A percentile compares a stretch with the other conserved stretches of the same genome.
Evolutionary conservation across 192 early-diverging fungal species (phyloP).

Genomic region (Helicostylum pulchrum): DNA sequence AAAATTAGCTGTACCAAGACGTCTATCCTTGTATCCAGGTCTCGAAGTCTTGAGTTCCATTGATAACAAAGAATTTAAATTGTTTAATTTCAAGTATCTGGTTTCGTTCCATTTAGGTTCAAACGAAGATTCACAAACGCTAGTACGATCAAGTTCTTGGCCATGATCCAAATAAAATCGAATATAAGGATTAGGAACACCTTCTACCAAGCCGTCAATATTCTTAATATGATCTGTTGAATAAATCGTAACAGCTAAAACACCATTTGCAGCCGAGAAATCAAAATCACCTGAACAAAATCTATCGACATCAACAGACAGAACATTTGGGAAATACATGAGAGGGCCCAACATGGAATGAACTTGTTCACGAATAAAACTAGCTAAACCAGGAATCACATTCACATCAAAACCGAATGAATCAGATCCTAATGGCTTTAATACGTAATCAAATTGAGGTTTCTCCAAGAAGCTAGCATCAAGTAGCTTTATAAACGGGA

Average conservation of each 20-base stretch:
- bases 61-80: slow-evolving; percentile 17
- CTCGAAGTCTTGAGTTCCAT: slow-evolving; percentile 23
- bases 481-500: slow-evolving; percentile 68
- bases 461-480: slow-evolving; percentile 70
- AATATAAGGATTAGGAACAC: slow-evolving; percentile 24
- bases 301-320: slow-evolving; percentile 30
- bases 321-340: slow-evolving; percentile 37
- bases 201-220: slow-evolving; percentile 5
- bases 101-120: slow-evolving; percentile 35
- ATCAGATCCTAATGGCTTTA: slow-evolving; percentile 70
- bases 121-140: slow-evolving; percentile 11
- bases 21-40: slow-evolving; percentile 25
- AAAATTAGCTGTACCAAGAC: slow-evolving; percentile 23
- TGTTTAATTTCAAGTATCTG: slow-evolving; percentile 28
- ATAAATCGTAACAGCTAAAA: slow-evolving; percentile 29
- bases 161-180: slow-evolving; percentile 34
- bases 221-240: slow-evolving; percentile 21
- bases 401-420: slow-evolving; percentile 71
- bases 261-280: slow-evolving; percentile 30
- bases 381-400: slow-evolving; percentile 67
- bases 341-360: slow-evolving; percentile 53
- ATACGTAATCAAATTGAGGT: slow-evolving; percentile 75
- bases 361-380: slow-evolving; percentile 57
- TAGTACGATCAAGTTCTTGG: slow-evolving; percentile 29
- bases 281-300: slow-evolving; percentile 32